Conservation (phyloP, 1,284 basidiomycete species). For the Fomitopsis schrenkii region DNA sequence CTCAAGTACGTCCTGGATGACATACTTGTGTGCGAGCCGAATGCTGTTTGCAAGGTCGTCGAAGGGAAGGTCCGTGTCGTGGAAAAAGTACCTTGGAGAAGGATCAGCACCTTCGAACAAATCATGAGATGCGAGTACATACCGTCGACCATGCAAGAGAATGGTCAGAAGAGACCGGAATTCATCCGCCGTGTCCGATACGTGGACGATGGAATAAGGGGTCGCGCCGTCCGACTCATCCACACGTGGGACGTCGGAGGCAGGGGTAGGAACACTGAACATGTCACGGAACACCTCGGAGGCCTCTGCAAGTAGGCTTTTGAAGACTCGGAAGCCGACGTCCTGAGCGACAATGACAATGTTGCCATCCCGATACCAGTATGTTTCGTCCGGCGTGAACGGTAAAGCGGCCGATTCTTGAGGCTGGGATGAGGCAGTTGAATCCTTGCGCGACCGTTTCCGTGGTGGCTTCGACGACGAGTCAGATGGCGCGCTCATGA, state of each 20-base stretch:
- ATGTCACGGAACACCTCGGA: constrained; percentile 17
- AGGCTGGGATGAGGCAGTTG: too few species aligned
- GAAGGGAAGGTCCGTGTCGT: not conserved
- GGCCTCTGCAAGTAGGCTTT: constrained; percentile 9
- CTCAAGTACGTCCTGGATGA: not conserved
- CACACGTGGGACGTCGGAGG: too few species aligned
- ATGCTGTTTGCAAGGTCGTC: not conserved
- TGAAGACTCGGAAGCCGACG: constrained; percentile 15
- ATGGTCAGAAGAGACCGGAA: not conserved
- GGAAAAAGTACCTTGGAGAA: not conserved
- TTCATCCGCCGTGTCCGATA: not conserved
- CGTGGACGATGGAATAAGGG: not conserved
- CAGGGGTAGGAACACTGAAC: not conserved
- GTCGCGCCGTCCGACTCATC: constrained; percentile 7
- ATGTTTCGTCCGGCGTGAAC: not conserved
- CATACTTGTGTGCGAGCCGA: not conserved
- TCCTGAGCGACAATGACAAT: constrained; percentile 13
- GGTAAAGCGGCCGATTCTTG: too few species aligned
- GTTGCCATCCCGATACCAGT: constrained; percentile 18
- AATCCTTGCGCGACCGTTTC: too few species aligned
- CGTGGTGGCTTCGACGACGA: too few species aligned
- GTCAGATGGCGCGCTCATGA: too few species aligned
- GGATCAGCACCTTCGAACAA: not conserved
- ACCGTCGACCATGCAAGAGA: not conserved
- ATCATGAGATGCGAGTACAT: not conserved